phyloP scores from a whole-genome alignment of 2,329 filamentous ascomycete species.

The Colletotrichum filicis region DNA sequence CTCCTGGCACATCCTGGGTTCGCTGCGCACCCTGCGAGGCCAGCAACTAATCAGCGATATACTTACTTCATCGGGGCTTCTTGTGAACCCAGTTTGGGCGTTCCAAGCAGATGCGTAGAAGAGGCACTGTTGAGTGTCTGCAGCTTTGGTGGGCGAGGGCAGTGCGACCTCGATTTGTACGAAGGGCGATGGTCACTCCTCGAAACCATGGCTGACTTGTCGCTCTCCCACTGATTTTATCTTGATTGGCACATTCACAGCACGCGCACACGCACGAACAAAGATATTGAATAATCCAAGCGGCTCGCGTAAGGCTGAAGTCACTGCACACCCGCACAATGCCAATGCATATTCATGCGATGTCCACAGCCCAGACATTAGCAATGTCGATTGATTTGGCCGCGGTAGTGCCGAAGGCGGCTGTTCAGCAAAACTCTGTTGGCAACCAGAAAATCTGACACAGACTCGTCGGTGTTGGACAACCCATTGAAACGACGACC shows the following conservation, averaged over 20 bases:
- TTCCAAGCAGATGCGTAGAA: neutral
- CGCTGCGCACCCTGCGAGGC: neutral
- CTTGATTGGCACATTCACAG: neutral
- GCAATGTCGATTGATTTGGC: neutral
- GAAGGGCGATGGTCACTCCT: neutral
- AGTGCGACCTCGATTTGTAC: neutral
- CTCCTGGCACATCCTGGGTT: neutral
- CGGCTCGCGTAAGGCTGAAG: neutral
- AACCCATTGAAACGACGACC: slow-evolving; percentile 4
- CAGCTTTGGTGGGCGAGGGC: neutral
- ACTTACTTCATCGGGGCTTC: neutral
- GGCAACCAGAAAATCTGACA: slow-evolving; percentile 4
- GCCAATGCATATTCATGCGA: neutral
- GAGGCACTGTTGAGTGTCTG: neutral
- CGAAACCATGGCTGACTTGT: neutral
- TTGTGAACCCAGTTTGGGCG: neutral
- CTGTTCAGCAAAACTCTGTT: slow-evolving; percentile 13
- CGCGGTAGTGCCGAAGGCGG: slow-evolving; percentile 1
- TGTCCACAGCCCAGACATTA: neutral
- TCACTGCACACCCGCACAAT: neutral
- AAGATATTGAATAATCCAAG: neutral
- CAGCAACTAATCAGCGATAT: neutral
- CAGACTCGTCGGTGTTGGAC: neutral
- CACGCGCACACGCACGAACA: neutral
- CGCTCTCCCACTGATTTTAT: neutral